phyloP scores from a whole-genome alignment of 2,329 filamentous ascomycete species.

The Beauveria scarabaeidicola region DNA sequence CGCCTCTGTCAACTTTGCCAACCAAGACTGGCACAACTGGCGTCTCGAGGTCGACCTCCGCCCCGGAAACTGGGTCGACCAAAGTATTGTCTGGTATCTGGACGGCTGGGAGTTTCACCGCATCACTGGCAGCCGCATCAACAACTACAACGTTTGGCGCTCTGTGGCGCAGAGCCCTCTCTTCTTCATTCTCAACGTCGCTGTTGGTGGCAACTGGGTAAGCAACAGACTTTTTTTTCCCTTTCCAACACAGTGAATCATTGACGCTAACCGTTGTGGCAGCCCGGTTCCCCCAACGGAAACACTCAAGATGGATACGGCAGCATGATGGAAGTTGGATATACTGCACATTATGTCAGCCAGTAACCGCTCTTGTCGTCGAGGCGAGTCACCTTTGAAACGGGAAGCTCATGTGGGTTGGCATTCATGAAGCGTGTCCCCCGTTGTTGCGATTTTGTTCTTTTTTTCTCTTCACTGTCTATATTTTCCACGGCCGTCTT shows the following conservation, averaged over 20 bases:
- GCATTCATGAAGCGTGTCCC: background rate
- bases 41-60: slow-evolving; percentile 42
- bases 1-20: slow-evolving; percentile 25
- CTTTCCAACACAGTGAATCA: background rate
- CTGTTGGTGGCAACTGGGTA: slow-evolving; percentile 46
- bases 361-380: slow-evolving; percentile 8
- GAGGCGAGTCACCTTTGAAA: background rate
- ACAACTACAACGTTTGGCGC: slow-evolving; percentile 38
- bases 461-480: slow-evolving; percentile 8
- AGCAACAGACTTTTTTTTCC: slow-evolving; percentile 17
- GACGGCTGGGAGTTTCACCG: slow-evolving; percentile 37
- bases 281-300: slow-evolving; percentile 42
- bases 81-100: slow-evolving; percentile 43
- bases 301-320: slow-evolving; percentile 37
- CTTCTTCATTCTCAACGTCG: slow-evolving; percentile 47
- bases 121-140: slow-evolving; percentile 36
- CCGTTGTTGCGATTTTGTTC: background rate
- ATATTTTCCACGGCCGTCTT: slow-evolving; percentile 10
- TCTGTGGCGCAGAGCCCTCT: slow-evolving; percentile 41
- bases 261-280: slow-evolving; percentile 9
- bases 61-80: slow-evolving; percentile 33
- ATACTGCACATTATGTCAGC: slow-evolving; percentile 36
- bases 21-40: slow-evolving; percentile 40
- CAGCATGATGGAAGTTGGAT: slow-evolving; percentile 43
- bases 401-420: background rate